phyloP scores from a whole-genome alignment of 2,329 filamentous ascomycete genomes.

The Fusarium sp. region DNA sequence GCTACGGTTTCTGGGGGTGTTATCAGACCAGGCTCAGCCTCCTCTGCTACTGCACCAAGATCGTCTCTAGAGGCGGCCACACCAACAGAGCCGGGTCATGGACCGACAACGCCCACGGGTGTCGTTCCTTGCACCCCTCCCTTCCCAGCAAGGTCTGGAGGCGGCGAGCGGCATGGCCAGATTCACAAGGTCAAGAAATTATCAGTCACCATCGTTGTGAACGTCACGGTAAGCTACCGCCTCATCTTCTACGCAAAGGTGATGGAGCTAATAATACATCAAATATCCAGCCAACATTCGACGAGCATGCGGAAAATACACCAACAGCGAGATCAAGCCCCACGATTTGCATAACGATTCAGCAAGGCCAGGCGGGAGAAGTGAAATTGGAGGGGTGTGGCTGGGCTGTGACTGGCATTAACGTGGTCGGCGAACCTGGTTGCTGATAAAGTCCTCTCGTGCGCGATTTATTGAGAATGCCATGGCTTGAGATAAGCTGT shows the following conservation, averaged over 20 bases:
- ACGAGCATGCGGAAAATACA: no score
- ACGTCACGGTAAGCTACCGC: not conserved
- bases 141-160: not conserved
- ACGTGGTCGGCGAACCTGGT: no score
- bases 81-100: not conserved
- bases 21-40: not conserved
- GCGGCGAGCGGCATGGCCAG: not conserved
- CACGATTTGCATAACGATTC: no score
- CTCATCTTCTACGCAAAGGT: not conserved
- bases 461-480: no score
- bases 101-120: not conserved
- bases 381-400: no score
- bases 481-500: no score
- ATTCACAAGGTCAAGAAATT: not conserved
- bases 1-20: not conserved
- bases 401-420: no score
- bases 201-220: not conserved
- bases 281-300: no score
- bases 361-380: no score
- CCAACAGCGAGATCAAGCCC: no score
- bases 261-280: no score
- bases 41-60: not conserved
- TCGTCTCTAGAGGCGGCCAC: not conserved
- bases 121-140: not conserved
- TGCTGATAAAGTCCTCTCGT: no score